A percentile compares a stretch with the other conserved stretches of the same genome.
These are phyloP conservation scores for Geotrichum klebahnii DNA, from an alignment of 1,139 yeast species.

Conservation along the genomic window DNA sequence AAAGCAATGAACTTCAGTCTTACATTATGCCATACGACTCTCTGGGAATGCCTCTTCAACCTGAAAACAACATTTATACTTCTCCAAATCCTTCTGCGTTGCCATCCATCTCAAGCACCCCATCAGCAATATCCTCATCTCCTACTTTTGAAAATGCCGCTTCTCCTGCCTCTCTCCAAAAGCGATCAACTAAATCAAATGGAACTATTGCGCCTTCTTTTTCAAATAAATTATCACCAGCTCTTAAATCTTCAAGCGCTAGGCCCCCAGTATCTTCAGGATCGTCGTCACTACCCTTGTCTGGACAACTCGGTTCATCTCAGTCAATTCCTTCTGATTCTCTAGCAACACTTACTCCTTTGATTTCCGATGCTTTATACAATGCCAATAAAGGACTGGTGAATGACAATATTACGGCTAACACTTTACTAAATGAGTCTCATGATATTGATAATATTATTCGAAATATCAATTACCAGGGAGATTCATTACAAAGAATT, in stretches of 20 bases:
- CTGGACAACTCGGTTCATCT: neutral
- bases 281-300: slow-evolving; percentile 1
- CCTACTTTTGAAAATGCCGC: slow-evolving; percentile 1
- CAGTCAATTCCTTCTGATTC: neutral
- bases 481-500: slow-evolving; percentile 35
- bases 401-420: slow-evolving; percentile 13
- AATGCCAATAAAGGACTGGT: slow-evolving; percentile 12
- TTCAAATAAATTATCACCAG: neutral
- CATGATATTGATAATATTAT: slow-evolving; percentile 19
- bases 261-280: neutral
- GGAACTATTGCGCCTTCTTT: slow-evolving; percentile 1
- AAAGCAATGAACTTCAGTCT: too few species aligned
- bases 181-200: neutral
- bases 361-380: slow-evolving; percentile 17
- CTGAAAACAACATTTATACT: slow-evolving; percentile 13
- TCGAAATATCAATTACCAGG: slow-evolving; percentile 32
- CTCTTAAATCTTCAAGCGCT: neutral
- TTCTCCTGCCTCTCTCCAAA: slow-evolving; percentile 17
- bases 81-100: slow-evolving; percentile 15
- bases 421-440: slow-evolving; percentile 24
- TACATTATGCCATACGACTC: neutral
- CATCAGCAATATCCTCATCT: neutral
- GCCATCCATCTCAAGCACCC: neutral
- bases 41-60: neutral
- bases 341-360: slow-evolving; percentile 3